These are phyloP conservation scores for Balakata baccata DNA, from an alignment of 345 rosid genomes.

Conservation along the genomic window DNA sequence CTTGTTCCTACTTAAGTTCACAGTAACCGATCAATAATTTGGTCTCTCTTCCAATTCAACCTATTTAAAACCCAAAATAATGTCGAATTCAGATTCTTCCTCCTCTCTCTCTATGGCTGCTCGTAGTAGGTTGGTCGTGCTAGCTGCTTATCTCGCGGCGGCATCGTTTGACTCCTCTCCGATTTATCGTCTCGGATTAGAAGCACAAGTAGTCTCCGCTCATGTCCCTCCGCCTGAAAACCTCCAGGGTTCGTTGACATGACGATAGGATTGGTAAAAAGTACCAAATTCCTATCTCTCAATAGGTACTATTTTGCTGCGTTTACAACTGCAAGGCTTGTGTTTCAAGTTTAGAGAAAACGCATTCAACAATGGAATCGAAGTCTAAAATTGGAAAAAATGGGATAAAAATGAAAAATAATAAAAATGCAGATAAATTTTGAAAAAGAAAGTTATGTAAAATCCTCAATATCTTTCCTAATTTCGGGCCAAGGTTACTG, in stretches of 20 bases:
- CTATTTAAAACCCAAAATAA: neutral
- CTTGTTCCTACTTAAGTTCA: no score
- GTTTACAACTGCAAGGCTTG: no score
- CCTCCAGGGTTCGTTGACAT: constrained; percentile 49
- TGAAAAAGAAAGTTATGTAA: no score
- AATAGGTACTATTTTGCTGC: constrained; percentile 54
- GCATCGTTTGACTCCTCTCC: constrained; percentile 16
- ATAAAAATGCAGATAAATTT: no score
- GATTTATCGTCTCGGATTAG: constrained; percentile 18
- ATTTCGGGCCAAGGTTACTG: no score
- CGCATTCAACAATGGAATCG: no score
- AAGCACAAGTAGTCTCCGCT: constrained; percentile 53
- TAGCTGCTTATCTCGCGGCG: constrained; percentile 53
- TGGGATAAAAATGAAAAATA: no score
- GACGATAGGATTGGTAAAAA: constrained; percentile 77
- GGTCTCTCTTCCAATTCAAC: no score
- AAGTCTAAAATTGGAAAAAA: no score
- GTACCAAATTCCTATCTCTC: constrained; percentile 55
- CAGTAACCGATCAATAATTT: no score
- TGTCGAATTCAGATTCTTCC: constrained; percentile 2
- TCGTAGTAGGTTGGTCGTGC: constrained; percentile 59
- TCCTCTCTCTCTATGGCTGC: constrained; percentile 22
- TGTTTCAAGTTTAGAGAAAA: no score
- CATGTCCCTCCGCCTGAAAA: constrained; percentile 45
- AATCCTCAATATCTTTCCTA: no score